Evolutionary conservation across 2,329 filamentous ascomycete species (phyloP).

Genomic region (Ceratocystis papillata): DNA sequence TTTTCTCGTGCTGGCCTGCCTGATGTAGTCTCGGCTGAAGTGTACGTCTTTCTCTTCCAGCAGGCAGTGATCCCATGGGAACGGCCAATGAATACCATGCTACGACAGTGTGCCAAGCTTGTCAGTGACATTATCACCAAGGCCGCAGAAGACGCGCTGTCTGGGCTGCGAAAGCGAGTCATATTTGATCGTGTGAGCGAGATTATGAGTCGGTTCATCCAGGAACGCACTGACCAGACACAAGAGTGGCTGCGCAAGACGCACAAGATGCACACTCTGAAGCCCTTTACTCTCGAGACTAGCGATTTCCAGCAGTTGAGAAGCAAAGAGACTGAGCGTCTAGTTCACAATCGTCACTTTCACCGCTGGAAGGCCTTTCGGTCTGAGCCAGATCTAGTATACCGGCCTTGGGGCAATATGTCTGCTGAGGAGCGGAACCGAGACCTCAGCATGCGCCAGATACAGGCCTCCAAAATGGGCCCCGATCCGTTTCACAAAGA

Average conservation of each 20-base stretch:
- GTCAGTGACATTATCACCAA: slow-evolving; percentile 33
- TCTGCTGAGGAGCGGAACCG: slow-evolving; percentile 39
- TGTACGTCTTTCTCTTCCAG: slow-evolving; percentile 48
- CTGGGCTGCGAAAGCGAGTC: slow-evolving; percentile 37
- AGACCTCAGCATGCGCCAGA: slow-evolving; percentile 36
- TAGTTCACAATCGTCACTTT: slow-evolving; percentile 41
- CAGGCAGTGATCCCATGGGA: slow-evolving; percentile 51
- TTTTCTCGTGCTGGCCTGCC: slow-evolving; percentile 49
- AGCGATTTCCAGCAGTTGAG: slow-evolving; percentile 39
- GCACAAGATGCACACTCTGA: slow-evolving; percentile 43
- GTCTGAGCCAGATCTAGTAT: slow-evolving; percentile 26
- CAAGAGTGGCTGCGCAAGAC: slow-evolving; percentile 35
- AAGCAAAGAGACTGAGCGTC: slow-evolving; percentile 36
- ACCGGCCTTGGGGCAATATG: slow-evolving; percentile 36
- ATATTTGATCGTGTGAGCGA: slow-evolving; percentile 40
- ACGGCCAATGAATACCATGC: slow-evolving; percentile 40
- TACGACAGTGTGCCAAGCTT: slow-evolving; percentile 38
- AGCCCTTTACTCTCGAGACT: slow-evolving; percentile 48
- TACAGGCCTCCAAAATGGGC: slow-evolving; percentile 40
- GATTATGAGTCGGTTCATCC: slow-evolving; percentile 39
- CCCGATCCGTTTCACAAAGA: slow-evolving; percentile 50
- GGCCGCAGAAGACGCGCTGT: slow-evolving; percentile 41
- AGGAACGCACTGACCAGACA: slow-evolving; percentile 33
- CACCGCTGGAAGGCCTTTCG: slow-evolving; percentile 39
- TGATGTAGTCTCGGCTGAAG: slow-evolving; percentile 47